Percentiles rank a stretch among this genome's conserved stretches.
These are phyloP conservation scores for Penicilliopsis zonata DNA, from an alignment of 495 filamentous ascomycete species.

Conservation along the genomic window DNA sequence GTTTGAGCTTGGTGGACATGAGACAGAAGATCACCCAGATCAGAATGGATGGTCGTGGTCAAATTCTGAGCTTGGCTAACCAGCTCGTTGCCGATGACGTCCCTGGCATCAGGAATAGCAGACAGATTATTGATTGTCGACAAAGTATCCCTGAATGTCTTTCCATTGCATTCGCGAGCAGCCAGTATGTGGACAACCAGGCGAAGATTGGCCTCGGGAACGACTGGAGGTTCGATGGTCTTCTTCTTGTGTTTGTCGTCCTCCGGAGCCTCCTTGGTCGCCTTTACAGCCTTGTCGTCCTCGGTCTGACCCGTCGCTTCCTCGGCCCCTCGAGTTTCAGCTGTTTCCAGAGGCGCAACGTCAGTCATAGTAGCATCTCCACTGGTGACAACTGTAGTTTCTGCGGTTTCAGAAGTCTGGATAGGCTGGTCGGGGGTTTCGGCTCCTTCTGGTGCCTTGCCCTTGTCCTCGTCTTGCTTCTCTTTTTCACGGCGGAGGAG, in stretches of 20 bases:
- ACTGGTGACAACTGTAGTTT: conserved; percentile 7
- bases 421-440: conserved; percentile 7
- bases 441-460: conserved; percentile 30
- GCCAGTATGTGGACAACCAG: conserved; percentile 92
- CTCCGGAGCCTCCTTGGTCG: conserved; percentile 31
- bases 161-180: conserved; percentile 88
- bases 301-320: conserved; percentile 9
- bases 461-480: conserved; percentile 43
- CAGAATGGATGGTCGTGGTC: conserved; percentile 69
- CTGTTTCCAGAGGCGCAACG: conserved; percentile 20
- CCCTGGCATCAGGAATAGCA: conserved; percentile 78
- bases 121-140: conserved; percentile 97
- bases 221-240: conserved; percentile 66
- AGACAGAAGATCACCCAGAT: conserved; percentile 75
- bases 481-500: conserved; percentile 79
- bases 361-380: conserved; percentile 35
- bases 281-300: conserved; percentile 10
- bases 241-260: conserved; percentile 59
- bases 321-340: conserved; percentile 18
- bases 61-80: conserved; percentile 73
- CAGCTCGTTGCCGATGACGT: conserved; percentile 82
- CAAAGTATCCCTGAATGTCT: conserved; percentile 92
- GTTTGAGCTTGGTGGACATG: conserved; percentile 79
- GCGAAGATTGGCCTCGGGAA: conserved; percentile 82
- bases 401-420: conserved; percentile 12